Conservation (phyloP, 352 stramenopile species). For the Pythium apleroticum region DNA sequence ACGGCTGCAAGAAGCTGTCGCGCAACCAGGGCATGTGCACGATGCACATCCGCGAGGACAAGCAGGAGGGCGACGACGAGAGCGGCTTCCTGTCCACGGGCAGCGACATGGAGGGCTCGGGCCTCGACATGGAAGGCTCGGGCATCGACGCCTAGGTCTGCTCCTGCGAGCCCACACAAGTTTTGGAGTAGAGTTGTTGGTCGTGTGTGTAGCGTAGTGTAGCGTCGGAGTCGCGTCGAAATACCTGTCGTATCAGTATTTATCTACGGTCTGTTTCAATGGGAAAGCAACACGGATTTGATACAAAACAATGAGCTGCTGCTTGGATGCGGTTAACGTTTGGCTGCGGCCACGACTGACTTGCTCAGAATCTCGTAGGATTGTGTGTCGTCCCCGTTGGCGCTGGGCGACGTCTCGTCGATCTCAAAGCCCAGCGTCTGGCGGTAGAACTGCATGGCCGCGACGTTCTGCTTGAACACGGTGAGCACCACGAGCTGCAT, state of each 20-base stretch:
- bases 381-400: constrained; percentile 61
- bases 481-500: constrained; percentile 94
- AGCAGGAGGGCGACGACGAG: constrained; percentile 43
- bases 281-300: constrained; percentile 14
- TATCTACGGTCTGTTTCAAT: constrained; percentile 19
- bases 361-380: constrained; percentile 89
- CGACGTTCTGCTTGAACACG: constrained; percentile 90
- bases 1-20: constrained; percentile 87
- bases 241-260: constrained; percentile 21
- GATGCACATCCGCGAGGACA: constrained; percentile 88
- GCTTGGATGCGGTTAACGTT: background rate
- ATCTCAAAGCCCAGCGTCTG: constrained; percentile 84
- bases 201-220: constrained; percentile 6
- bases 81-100: constrained; percentile 2
- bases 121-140: constrained; percentile 5
- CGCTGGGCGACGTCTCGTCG: constrained; percentile 90
- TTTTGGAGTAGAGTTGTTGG: constrained; percentile 11
- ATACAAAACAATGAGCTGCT: constrained; percentile 1
- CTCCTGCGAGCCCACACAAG: background rate
- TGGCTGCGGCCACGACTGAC: constrained; percentile 28
- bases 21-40: constrained; percentile 89
- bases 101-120: constrained; percentile 5
- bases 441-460: constrained; percentile 90
- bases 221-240: background rate
- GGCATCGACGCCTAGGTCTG: background rate